These are phyloP conservation scores for Eleusine coracana DNA, from an alignment of 176 grass and related monocot genomes.

Conservation along the genomic window DNA sequence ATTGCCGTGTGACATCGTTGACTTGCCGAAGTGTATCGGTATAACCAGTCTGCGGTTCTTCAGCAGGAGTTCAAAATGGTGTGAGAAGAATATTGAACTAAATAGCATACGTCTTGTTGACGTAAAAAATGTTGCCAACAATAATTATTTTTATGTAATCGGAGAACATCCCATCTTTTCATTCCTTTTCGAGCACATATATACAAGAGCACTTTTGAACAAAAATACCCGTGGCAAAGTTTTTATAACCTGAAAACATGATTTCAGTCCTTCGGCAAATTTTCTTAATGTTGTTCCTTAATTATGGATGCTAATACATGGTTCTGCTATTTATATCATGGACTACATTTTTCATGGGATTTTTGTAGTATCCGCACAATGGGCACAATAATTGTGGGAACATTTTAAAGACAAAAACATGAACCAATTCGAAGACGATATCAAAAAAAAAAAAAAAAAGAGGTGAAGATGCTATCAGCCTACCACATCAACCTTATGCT, in stretches of 20 bases:
- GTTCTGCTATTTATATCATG: background rate
- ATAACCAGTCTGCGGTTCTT: background rate
- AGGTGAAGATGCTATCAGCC: background rate
- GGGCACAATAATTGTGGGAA: background rate
- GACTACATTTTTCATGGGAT: background rate
- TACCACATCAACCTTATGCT: background rate
- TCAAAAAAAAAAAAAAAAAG: background rate
- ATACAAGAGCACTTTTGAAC: too few species aligned
- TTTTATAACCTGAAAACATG: too few species aligned
- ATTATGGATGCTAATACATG: background rate
- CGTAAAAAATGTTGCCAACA: too few species aligned
- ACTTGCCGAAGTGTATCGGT: background rate
- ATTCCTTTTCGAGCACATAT: too few species aligned
- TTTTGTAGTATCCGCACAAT: background rate
- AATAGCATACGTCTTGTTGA: too few species aligned
- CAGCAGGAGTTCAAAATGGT: background rate
- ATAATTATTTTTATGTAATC: too few species aligned
- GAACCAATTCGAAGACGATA: background rate
- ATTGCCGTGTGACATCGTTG: background rate
- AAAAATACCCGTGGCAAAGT: too few species aligned
- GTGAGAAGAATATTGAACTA: background rate
- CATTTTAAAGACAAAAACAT: background rate
- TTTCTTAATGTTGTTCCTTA: background rate
- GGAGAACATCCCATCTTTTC: too few species aligned
- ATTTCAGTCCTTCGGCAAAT: too few species aligned